Base-by-base conservation (phyloP, 176 grass and related monocot species). In the Typha latifolia region DNA sequence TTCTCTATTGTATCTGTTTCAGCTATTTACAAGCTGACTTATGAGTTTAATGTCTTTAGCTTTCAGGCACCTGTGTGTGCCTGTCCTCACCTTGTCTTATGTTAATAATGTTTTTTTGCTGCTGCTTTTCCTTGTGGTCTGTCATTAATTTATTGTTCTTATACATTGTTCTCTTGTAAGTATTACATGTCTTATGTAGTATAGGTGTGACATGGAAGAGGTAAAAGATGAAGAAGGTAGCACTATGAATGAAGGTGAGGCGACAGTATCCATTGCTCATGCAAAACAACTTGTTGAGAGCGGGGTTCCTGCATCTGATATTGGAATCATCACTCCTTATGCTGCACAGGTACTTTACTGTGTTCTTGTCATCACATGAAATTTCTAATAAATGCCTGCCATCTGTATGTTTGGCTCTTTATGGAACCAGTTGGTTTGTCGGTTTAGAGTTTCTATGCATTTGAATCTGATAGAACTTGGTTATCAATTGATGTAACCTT, bases 171-270 rank as follows among this genome's bases (percentile, higher is more conserved):
- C 69, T 68, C 20, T 81, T 52, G 69, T 12, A 59, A 59, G 53
- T 10, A 59, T 59, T 19, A 11, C 16, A 16, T 59, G 18, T 59
- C 53, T 2, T 59, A 18, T 22, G 53, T 59, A 59, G 53, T 79
- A 51, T 67, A 97, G 93, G 61, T 97, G 93, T 80, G 93, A 91
- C 62, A 97, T 97, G 88, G 93, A 97, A 79, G 93, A 97, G 83
- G 87, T 86, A 70, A 97, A 97, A 86, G 83, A 92, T 12, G 93
- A 97, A 89, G 92, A 91, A 78, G 93, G 86, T 73, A 97, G 93
- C 72, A 86, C 81, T 32, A 89, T 92, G 82, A 97, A 89, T 27
- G 93, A 97, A 74, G 93, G 93, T 5, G 93, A 97, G 62, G 93
- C 93, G 71, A 69, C 72, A 62, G 93, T 97, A 23, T 89, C 88